phyloP scores from a whole-genome alignment of 176 grass and related monocot species.

The Carex pumila region DNA sequence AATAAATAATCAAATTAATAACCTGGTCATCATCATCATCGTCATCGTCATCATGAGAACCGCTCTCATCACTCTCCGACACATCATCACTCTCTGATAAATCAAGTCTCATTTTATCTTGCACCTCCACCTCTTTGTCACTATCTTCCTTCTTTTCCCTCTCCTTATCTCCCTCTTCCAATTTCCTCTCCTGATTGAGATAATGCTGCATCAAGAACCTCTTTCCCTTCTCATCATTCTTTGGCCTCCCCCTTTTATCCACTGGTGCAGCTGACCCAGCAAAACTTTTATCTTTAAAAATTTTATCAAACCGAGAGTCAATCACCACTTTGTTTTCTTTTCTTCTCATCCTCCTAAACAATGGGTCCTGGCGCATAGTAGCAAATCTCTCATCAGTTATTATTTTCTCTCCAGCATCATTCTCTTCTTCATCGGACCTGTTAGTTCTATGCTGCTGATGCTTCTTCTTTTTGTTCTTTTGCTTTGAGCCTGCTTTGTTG shows the following conservation, averaged over 20 bases:
- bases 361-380: slow-evolving; percentile 46
- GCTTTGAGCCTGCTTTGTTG: neutral
- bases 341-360: slow-evolving; percentile 61
- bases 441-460: neutral
- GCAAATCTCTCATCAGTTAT: slow-evolving; percentile 63
- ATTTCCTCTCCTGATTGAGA: slow-evolving; percentile 39
- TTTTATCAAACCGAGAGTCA: slow-evolving; percentile 64
- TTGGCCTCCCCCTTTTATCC: slow-evolving; percentile 63
- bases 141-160: slow-evolving; percentile 6
- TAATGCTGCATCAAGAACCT: slow-evolving; percentile 69
- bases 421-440: neutral
- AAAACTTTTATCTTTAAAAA: slow-evolving; percentile 63
- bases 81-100: slow-evolving; percentile 19
- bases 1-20: neutral
- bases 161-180: slow-evolving; percentile 1
- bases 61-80: slow-evolving; percentile 39
- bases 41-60: neutral
- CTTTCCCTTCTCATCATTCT: slow-evolving; percentile 32
- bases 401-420: slow-evolving; percentile 20
- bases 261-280: slow-evolving; percentile 38
- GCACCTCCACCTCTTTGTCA: slow-evolving; percentile 10
- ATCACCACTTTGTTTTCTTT: slow-evolving; percentile 67
- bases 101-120: neutral
- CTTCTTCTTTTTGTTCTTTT: slow-evolving; percentile 24
- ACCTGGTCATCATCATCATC: slow-evolving; percentile 49